Conservation (phyloP, 768 basidiomycete genomes). For the Mrakia frigida region DNA sequence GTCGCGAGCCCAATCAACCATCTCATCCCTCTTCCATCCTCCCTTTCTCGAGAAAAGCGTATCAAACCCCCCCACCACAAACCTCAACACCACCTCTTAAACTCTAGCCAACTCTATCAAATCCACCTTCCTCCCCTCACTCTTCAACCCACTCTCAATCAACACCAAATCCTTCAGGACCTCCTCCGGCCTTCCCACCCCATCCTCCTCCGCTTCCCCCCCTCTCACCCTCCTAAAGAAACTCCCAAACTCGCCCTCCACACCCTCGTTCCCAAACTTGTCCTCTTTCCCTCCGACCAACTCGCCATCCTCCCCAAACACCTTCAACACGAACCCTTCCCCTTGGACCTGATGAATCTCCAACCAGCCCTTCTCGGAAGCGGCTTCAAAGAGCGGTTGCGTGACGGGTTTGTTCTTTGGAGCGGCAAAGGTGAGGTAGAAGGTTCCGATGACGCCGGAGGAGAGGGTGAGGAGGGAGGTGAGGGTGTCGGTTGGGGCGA, state of each 20-base stretch:
- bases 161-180: conserved; percentile 21
- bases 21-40: too few relatives aligned
- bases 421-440: conserved; percentile 11
- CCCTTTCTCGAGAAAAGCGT: too few relatives aligned
- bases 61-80: too few relatives aligned
- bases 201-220: not conserved
- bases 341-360: not conserved
- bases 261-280: not conserved
- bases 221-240: conserved; percentile 3
- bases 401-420: not conserved
- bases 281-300: not conserved
- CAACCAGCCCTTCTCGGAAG: conserved; percentile 15
- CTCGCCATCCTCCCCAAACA: not conserved
- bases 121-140: conserved; percentile 5
- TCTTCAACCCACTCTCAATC: conserved; percentile 21
- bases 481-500: conserved; percentile 76
- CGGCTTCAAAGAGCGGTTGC: not conserved
- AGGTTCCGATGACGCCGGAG: conserved; percentile 2
- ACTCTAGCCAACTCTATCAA: not conserved
- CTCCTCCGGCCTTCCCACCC: conserved; percentile 11
- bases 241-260: conserved; percentile 20
- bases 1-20: too few relatives aligned
- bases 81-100: too few relatives aligned
- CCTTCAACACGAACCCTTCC: not conserved
- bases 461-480: not conserved